Conservation (phyloP, 2,329 filamentous ascomycete genomes). For the Pseudogymnoascus sp. region DNA sequence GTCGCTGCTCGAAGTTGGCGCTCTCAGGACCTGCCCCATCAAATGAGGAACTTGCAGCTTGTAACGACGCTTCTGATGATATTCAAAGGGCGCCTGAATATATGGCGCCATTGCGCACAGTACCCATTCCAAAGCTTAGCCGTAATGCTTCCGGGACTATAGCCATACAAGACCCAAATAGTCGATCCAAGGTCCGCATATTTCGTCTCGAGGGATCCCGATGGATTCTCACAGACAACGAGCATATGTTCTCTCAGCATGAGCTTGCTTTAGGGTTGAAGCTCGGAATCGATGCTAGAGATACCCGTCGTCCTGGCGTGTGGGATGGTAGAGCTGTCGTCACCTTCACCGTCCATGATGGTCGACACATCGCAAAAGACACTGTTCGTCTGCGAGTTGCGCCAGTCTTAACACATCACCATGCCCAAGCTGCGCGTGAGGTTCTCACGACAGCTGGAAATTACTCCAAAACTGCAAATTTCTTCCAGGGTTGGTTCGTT, state of each 20-base stretch:
- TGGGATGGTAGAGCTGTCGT: background rate
- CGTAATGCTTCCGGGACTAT: background rate
- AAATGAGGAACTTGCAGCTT: slow-evolving; percentile 26
- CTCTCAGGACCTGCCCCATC: slow-evolving; percentile 10
- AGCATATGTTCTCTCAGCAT: background rate
- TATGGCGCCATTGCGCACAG: slow-evolving; percentile 29
- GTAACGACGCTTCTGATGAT: slow-evolving; percentile 32
- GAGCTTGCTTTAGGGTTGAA: background rate
- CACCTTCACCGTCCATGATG: background rate
- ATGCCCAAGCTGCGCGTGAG: slow-evolving; percentile 25
- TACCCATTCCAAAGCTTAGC: slow-evolving; percentile 9
- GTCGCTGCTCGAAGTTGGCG: slow-evolving; percentile 23
- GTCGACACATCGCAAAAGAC: slow-evolving; percentile 16
- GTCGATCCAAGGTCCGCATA: background rate
- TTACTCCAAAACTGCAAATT: slow-evolving; percentile 19
- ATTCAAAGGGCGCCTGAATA: slow-evolving; percentile 25
- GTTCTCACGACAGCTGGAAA: slow-evolving; percentile 21
- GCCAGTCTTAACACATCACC: slow-evolving; percentile 33
- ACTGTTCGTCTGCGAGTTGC: slow-evolving; percentile 30
- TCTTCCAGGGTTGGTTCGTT: slow-evolving; percentile 1
- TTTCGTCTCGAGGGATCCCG: background rate
- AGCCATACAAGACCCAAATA: background rate
- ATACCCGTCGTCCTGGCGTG: background rate
- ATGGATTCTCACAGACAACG: background rate
- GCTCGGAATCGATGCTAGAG: background rate